Conservation (phyloP, 257 asterid species). For the Cynanchum wilfordii region DNA sequence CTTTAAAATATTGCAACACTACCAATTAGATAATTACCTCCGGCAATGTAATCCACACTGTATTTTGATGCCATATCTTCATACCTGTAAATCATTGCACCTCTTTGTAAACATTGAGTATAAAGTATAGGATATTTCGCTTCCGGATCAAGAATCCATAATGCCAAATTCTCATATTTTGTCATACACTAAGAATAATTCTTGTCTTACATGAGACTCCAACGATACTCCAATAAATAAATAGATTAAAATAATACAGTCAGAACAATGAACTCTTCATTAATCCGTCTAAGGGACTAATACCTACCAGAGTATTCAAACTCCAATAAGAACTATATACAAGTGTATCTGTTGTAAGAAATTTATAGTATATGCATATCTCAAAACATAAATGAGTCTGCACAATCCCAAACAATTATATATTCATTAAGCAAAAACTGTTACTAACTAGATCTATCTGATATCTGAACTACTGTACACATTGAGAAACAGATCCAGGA, state of each 20-base stretch:
- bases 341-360: background rate
- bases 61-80: slow-evolving; percentile 74
- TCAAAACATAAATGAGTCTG: background rate
- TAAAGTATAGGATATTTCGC: background rate
- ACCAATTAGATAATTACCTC: slow-evolving; percentile 50
- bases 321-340: background rate
- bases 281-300: background rate
- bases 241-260: background rate
- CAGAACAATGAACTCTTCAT: background rate
- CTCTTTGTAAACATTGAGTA: background rate
- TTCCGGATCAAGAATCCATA: background rate
- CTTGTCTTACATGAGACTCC: background rate
- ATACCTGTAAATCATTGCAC: slow-evolving; percentile 48
- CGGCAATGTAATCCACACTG: slow-evolving; percentile 90
- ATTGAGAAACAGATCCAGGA: background rate
- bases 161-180: background rate
- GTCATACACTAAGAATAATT: background rate
- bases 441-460: background rate
- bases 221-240: background rate
- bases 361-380: background rate
- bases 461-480: background rate
- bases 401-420: background rate
- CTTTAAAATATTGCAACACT: background rate
- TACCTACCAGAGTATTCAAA: background rate
- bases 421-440: background rate